These are phyloP conservation scores for Iberis amara DNA, from an alignment of 441 rosid genomes.

Conservation along the genomic window DNA sequence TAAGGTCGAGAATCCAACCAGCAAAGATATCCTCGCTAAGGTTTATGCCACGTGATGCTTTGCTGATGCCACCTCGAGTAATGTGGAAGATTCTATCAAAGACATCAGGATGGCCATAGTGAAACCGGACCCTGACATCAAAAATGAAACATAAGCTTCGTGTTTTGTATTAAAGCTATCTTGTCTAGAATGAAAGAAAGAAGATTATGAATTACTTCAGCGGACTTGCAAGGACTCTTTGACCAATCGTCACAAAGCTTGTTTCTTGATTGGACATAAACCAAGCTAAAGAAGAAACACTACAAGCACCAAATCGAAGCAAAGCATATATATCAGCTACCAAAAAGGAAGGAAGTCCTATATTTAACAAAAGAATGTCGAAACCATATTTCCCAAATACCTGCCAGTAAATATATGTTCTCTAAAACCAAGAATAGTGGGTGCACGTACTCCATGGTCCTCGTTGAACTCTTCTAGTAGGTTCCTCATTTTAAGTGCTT, in stretches of 20 bases:
- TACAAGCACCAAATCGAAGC: conserved; percentile 33
- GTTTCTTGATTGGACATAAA: conserved; percentile 97
- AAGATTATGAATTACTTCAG: conserved; percentile 52
- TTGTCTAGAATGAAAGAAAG: conserved; percentile 14
- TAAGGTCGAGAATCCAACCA: conserved; percentile 40
- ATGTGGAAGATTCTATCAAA: conserved; percentile 90
- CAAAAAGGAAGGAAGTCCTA: conserved; percentile 4
- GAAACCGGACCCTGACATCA: conserved; percentile 75
- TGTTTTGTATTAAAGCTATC: conserved; percentile 1
- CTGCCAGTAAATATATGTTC: conserved; percentile 97
- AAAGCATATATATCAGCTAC: conserved; percentile 19
- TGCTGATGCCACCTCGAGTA: conserved; percentile 93
- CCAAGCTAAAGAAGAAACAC: conserved; percentile 97
- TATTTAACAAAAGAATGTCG: not conserved
- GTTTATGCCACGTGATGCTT: conserved; percentile 88
- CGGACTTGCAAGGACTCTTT: conserved; percentile 93
- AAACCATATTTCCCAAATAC: conserved; percentile 27
- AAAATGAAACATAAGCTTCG: conserved; percentile 5
- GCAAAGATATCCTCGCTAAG: conserved; percentile 96
- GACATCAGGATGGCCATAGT: conserved; percentile 94
- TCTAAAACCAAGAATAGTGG: conserved; percentile 87
- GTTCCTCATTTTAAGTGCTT: conserved; percentile 94
- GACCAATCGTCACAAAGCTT: conserved; percentile 91
- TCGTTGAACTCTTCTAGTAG: conserved; percentile 88
- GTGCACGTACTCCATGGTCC: conserved; percentile 90